phyloP scores from a whole-genome alignment of 2,329 filamentous ascomycete species.

The Xylaria sp. region DNA sequence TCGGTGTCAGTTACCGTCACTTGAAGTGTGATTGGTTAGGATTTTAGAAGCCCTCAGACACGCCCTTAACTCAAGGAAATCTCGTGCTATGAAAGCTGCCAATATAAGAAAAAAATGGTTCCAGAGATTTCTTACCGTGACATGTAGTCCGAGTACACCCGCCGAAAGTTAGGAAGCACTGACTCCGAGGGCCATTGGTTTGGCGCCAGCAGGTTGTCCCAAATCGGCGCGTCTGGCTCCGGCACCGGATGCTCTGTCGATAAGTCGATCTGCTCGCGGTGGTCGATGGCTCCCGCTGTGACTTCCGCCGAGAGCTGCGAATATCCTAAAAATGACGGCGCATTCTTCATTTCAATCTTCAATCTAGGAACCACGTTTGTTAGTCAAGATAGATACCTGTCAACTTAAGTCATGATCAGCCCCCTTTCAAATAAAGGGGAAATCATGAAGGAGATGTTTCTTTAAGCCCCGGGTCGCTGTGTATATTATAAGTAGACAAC shows the following conservation, averaged over 20 bases:
- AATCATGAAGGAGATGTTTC: background rate
- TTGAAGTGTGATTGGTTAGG: too few species aligned
- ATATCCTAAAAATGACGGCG: slow-evolving; percentile 76
- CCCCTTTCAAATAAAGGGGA: background rate
- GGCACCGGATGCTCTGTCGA: slow-evolving; percentile 80
- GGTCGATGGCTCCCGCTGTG: slow-evolving; percentile 79
- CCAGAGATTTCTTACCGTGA: slow-evolving; percentile 48
- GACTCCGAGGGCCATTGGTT: slow-evolving; percentile 79
- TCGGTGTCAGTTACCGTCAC: too few species aligned
- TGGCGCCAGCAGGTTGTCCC: slow-evolving; percentile 80
- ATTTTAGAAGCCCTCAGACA: too few species aligned
- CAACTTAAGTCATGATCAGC: background rate
- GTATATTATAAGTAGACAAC: slow-evolving; percentile 21
- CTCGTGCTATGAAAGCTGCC: too few species aligned
- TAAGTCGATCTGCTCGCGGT: slow-evolving; percentile 87
- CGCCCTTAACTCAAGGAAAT: too few species aligned
- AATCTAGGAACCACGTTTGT: slow-evolving; percentile 54
- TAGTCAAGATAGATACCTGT: background rate
- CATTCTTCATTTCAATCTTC: slow-evolving; percentile 78
- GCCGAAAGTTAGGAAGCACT: slow-evolving; percentile 73
- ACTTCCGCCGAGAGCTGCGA: slow-evolving; percentile 73
- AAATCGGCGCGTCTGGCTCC: slow-evolving; percentile 68
- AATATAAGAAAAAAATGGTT: too few species aligned
- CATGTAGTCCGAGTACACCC: slow-evolving; percentile 80
- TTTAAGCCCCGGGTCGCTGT: too few species aligned